Evolutionary conservation across 1,284 basidiomycete species (phyloP), one percentile per base, ranked within the genome.

Genomic region (Singerocomus rubriflavus): DNA sequence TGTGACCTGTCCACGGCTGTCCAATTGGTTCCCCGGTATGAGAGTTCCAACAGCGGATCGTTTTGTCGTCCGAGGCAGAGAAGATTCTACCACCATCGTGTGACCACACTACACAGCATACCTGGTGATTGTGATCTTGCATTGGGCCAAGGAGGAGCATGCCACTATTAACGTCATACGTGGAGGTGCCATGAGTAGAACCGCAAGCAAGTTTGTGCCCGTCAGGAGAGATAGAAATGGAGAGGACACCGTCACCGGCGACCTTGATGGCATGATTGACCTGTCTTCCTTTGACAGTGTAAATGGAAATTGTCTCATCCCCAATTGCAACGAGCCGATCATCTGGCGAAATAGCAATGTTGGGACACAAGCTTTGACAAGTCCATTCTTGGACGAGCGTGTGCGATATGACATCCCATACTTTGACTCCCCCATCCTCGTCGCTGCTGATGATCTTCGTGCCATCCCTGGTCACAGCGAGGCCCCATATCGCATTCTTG

Each of bases 41-140:
- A 13, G 34, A 38, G 9, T 50, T 37, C 60, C 60, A 62, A 27
- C 49, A 46, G 11, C 40, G 17, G 34, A 64, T 51, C 0, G 41
- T 38, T 2, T 21, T 11, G 21, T 53, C 40, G 1, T 4, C 0
- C 0, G 37, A 39, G n/a, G 17, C 25, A n/a, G 48, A 58, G 43
- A 58, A 47, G 11, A 60, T 21, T 3, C 14, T 34, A 3, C 2
- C 11, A 3, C 56, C 51, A 30, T 61, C 51, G 6, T 0, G 38
- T 4, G 58, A 61, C 58, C 58, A 61, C 12, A 50, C 5, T 10
- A 64, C 17, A 36, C 12, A 13, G 12, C 0, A 0, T 38, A 53
- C 3, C 2, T 1, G 1, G 14, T 8, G 0, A 1, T 11, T 0
- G 25, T 53, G 42, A 5, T 32, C 46, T 4, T 3, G 38, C 0